Evolutionary conservation across 2,329 filamentous ascomycete genomes (phyloP).

Genomic region (Rosellinia necatrix): DNA sequence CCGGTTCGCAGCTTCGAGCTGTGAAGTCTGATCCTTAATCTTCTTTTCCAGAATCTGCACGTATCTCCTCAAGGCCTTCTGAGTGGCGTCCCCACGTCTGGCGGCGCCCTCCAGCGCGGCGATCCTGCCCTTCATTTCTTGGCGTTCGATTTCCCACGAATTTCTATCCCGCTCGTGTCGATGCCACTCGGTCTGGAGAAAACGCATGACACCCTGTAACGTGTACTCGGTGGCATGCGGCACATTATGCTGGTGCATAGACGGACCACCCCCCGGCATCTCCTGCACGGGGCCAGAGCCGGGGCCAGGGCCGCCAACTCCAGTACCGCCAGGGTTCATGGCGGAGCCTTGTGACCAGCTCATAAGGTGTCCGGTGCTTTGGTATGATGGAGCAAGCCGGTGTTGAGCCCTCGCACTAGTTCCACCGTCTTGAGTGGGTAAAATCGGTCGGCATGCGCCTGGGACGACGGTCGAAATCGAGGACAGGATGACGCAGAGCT

Average conservation of each 20-base stretch:
- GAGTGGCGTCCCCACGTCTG: conserved; percentile 82
- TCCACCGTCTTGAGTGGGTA: conserved; percentile 32
- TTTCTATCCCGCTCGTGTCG: conserved; percentile 97
- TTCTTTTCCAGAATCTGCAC: conserved; percentile 88
- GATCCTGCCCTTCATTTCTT: conserved; percentile 98
- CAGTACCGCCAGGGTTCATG: conserved; percentile 48
- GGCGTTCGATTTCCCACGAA: conserved; percentile 97
- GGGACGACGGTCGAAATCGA: not conserved
- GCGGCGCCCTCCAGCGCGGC: conserved; percentile 90
- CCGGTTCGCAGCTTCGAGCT: conserved; percentile 62
- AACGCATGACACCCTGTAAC: conserved; percentile 89
- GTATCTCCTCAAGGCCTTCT: conserved; percentile 88
- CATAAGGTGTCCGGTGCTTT: conserved; percentile 32
- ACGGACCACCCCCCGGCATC: conserved; percentile 38
- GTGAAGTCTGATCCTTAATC: conserved; percentile 78
- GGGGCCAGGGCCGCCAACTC: conserved; percentile 49
- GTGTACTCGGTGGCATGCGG: conserved; percentile 67
- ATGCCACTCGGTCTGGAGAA: conserved; percentile 99
- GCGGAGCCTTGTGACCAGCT: conserved; percentile 45
- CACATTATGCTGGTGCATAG: conserved; percentile 50
- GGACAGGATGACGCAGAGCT: conserved; percentile 8
- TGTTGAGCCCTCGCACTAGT: conserved; percentile 32
- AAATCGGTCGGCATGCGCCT: conserved; percentile 35
- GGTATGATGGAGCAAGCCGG: conserved; percentile 20
- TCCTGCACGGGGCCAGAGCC: conserved; percentile 51